Percentiles rank a stretch among this genome's conserved stretches.
Evolutionary conservation across 1,284 basidiomycete genomes (phyloP).

Genomic region (Singerocomus inundabilis): DNA sequence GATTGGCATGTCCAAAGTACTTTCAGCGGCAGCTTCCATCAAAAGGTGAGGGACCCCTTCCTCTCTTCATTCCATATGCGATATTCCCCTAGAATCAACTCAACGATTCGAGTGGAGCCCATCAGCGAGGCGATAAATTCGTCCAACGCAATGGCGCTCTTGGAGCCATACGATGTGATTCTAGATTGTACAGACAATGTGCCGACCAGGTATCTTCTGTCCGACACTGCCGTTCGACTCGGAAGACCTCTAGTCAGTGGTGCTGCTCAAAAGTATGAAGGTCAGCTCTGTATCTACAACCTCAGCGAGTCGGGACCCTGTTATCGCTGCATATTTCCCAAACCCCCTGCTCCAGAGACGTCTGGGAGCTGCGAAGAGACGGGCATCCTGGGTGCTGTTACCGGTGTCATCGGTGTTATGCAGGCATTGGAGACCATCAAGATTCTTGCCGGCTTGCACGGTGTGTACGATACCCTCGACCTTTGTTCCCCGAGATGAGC

Average conservation of each 20-base stretch:
- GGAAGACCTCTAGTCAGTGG: slow-evolving; percentile 85
- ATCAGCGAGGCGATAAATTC: slow-evolving; percentile 54
- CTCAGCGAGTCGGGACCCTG: slow-evolving; percentile 75
- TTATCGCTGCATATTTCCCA: slow-evolving; percentile 93
- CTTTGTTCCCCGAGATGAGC: slow-evolving; percentile 5
- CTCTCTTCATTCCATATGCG: slow-evolving; percentile 1
- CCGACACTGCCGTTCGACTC: slow-evolving; percentile 82
- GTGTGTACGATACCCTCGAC: slow-evolving; percentile 41
- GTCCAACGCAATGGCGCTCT: slow-evolving; percentile 59
- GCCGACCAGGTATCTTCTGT: slow-evolving; percentile 89
- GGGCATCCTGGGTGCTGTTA: slow-evolving; percentile 88
- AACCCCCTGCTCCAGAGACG: slow-evolving; percentile 59
- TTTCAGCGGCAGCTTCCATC: slow-evolving; percentile 74
- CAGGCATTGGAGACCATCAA: slow-evolving; percentile 93
- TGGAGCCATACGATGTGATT: slow-evolving; percentile 71
- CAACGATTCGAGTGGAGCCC: slow-evolving; percentile 54
- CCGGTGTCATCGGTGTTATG: slow-evolving; percentile 87
- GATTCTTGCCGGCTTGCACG: slow-evolving; percentile 69
- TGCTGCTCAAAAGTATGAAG: slow-evolving; percentile 90
- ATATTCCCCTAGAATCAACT: slow-evolving; percentile 61
- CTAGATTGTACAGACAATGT: slow-evolving; percentile 97
- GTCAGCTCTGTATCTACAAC: slow-evolving; percentile 86
- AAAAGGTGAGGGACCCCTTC: slow-evolving; percentile 46
- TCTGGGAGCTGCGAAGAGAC: slow-evolving; percentile 85
- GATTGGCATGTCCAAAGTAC: slow-evolving; percentile 82